Conservation (phyloP, 2,329 filamentous ascomycete genomes). For the Hyphodiscus sp. region DNA sequence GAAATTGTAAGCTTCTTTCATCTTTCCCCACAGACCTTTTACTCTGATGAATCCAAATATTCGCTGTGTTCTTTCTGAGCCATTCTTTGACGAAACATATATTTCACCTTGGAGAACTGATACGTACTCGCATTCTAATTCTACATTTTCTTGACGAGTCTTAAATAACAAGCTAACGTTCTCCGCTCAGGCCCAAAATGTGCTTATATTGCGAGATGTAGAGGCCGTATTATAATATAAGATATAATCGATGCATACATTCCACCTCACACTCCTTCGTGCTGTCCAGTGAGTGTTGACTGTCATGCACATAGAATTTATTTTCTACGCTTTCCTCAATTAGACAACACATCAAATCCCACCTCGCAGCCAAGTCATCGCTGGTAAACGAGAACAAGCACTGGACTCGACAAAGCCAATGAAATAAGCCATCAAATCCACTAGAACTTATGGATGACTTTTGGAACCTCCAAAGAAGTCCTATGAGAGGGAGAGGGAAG, state of each 20-base stretch:
- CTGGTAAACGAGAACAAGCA: too few species aligned
- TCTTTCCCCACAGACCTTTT: neutral
- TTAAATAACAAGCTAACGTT: neutral
- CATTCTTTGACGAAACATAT: conserved; percentile 30
- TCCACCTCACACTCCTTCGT: too few species aligned
- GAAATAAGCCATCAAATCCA: too few species aligned
- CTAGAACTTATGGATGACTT: too few species aligned
- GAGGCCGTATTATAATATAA: neutral
- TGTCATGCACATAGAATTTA: too few species aligned
- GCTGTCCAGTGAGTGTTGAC: too few species aligned
- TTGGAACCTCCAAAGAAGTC: too few species aligned
- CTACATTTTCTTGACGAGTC: neutral
- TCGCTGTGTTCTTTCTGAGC: conserved; percentile 31
- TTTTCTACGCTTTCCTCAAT: too few species aligned
- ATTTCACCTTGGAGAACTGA: conserved; percentile 36
- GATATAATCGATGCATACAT: neutral
- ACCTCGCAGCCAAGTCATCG: too few species aligned
- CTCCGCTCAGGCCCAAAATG: neutral
- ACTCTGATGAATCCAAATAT: conserved; percentile 32
- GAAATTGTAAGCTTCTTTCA: conserved; percentile 9
- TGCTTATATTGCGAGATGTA: neutral
- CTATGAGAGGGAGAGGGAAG: too few species aligned
- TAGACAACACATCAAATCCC: too few species aligned
- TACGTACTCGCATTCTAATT: conserved; percentile 2
- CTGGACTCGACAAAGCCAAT: too few species aligned